phyloP scores from a whole-genome alignment of 2,329 filamentous ascomycete genomes.

The Penicillium sp. region DNA sequence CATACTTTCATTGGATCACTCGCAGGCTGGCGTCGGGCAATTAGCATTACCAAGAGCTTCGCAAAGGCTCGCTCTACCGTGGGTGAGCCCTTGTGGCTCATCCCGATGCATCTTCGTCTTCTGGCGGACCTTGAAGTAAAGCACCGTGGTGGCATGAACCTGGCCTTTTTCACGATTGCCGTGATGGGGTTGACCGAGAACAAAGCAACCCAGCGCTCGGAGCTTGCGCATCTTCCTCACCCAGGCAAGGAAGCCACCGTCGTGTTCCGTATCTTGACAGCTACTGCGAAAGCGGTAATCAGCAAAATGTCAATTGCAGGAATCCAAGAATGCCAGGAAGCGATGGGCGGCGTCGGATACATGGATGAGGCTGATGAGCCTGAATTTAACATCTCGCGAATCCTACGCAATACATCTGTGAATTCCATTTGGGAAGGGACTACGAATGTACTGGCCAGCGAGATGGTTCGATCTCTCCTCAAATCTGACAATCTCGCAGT shows the following conservation, averaged over 20 bases:
- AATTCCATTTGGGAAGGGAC: slow-evolving; percentile 64
- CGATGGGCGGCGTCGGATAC: slow-evolving; percentile 36
- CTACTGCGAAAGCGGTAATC: slow-evolving; percentile 33
- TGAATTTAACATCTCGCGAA: slow-evolving; percentile 59
- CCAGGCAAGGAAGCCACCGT: slow-evolving; percentile 21
- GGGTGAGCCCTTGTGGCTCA: slow-evolving; percentile 35
- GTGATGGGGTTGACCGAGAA: slow-evolving; percentile 49
- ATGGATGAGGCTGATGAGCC: slow-evolving; percentile 47
- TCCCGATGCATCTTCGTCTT: slow-evolving; percentile 39
- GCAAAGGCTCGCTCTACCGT: slow-evolving; percentile 36
- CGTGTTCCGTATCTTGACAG: slow-evolving; percentile 28
- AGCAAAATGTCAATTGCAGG: slow-evolving; percentile 29
- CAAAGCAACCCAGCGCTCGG: slow-evolving; percentile 25
- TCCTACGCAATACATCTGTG: slow-evolving; percentile 58
- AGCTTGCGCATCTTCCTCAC: slow-evolving; percentile 47
- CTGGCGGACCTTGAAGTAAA: slow-evolving; percentile 38
- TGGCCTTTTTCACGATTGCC: slow-evolving; percentile 31
- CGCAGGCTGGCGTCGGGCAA: slow-evolving; percentile 35
- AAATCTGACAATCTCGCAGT: slow-evolving; percentile 23
- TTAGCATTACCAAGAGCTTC: slow-evolving; percentile 40
- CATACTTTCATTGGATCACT: slow-evolving; percentile 40
- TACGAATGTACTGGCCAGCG: slow-evolving; percentile 60
- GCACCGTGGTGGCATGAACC: slow-evolving; percentile 35
- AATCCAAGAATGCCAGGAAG: slow-evolving; percentile 36
- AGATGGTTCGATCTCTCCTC: slow-evolving; percentile 39